Conservation (phyloP, 1,139 yeast species). For the Protomyces inouyei region DNA sequence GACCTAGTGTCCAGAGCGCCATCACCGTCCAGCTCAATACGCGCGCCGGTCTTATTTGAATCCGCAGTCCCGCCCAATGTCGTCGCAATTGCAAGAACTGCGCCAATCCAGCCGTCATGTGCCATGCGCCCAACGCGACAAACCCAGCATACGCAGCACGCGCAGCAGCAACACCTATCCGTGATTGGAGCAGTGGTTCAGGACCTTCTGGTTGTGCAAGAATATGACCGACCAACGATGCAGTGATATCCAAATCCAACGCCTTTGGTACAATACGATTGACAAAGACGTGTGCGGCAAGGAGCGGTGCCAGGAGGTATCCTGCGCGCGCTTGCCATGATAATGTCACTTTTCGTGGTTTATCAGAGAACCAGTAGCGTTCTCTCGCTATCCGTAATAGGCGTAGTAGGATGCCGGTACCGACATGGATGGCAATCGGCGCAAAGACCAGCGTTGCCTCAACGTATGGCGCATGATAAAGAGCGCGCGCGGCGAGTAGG, state of each 20-base stretch:
- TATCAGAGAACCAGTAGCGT: slow-evolving; percentile 10
- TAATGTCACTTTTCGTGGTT: slow-evolving; percentile 1
- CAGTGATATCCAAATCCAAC: slow-evolving; percentile 16
- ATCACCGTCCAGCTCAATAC: background rate
- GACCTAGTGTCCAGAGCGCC: background rate
- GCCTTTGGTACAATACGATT: slow-evolving; percentile 11
- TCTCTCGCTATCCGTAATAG: slow-evolving; percentile 10
- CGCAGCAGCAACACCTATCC: background rate
- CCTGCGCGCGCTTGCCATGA: slow-evolving; percentile 22
- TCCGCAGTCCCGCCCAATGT: background rate
- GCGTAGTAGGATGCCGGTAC: background rate
- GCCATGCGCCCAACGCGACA: background rate
- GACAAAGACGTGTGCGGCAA: slow-evolving; percentile 14
- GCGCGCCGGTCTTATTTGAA: background rate
- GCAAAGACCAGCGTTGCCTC: slow-evolving; percentile 18
- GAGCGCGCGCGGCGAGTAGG: slow-evolving; percentile 21
- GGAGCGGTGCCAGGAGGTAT: slow-evolving; percentile 8
- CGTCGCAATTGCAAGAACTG: background rate
- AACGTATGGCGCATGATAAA: slow-evolving; percentile 14
- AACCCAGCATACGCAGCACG: background rate
- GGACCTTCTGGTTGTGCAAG: background rate
- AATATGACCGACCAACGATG: slow-evolving; percentile 11
- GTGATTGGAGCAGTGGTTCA: background rate
- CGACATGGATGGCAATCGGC: slow-evolving; percentile 10
- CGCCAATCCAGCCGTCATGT: background rate